These are phyloP conservation scores for Penicillium brevicompactum DNA, from an alignment of 2,329 filamentous ascomycete genomes.

Conservation along the genomic window DNA sequence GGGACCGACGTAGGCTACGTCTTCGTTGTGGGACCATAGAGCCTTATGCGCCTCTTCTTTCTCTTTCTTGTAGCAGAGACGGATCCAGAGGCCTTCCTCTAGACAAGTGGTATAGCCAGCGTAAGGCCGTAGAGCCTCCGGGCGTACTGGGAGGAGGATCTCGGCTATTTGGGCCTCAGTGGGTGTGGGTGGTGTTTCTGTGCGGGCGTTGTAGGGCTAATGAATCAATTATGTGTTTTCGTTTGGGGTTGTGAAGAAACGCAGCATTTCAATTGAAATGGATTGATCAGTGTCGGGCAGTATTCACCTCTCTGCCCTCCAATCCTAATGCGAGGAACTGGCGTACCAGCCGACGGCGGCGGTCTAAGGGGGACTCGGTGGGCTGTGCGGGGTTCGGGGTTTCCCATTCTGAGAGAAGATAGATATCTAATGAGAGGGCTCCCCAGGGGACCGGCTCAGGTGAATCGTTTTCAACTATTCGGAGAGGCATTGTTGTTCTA, in stretches of 20 bases:
- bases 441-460: neutral
- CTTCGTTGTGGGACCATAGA: slow-evolving; percentile 3
- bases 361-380: neutral
- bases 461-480: neutral
- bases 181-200: neutral
- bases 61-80: slow-evolving; percentile 5
- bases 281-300: too few species aligned
- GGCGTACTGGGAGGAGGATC: slow-evolving; percentile 8
- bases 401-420: neutral
- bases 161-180: slow-evolving; percentile 10
- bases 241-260: too few species aligned
- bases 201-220: too few species aligned
- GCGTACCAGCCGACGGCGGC: neutral
- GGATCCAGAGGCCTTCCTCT: slow-evolving; percentile 2
- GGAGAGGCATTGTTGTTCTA: neutral
- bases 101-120: neutral
- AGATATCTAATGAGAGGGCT: neutral
- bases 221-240: too few species aligned
- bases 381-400: neutral
- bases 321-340: neutral
- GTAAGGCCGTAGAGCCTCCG: slow-evolving; percentile 3
- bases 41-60: slow-evolving; percentile 2
- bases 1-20: neutral
- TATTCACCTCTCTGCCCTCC: neutral
- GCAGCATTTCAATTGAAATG: too few species aligned